Evolutionary conservation across 306 rosid species (phyloP).

Genomic region (Medicago lupulina): DNA sequence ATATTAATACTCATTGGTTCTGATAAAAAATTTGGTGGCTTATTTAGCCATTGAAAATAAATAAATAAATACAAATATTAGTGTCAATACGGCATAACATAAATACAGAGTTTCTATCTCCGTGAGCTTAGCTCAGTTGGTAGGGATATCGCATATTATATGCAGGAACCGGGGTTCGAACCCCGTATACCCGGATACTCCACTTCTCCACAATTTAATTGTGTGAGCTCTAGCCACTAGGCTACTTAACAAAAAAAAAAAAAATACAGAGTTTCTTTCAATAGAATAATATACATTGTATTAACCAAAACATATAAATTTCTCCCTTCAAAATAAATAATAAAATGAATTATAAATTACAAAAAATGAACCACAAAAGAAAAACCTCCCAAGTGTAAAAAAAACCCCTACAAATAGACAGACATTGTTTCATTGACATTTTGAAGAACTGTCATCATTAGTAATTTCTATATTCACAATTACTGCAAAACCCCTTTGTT

Average conservation of each 20-base stretch:
- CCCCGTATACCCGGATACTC: too few species aligned
- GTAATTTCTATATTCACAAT: slow-evolving; percentile 34
- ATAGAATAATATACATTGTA: slow-evolving; percentile 11
- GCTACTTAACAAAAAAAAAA: too few species aligned
- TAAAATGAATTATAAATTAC: background rate
- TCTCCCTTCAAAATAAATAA: background rate
- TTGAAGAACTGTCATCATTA: background rate
- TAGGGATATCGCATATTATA: too few species aligned
- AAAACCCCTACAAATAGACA: background rate
- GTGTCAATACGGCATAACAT: background rate
- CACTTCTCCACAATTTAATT: too few species aligned
- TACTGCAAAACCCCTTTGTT: slow-evolving; percentile 30
- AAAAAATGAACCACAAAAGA: background rate
- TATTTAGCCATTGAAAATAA: background rate
- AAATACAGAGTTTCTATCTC: background rate
- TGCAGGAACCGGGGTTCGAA: too few species aligned
- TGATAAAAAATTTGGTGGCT: background rate
- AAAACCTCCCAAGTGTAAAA: too few species aligned
- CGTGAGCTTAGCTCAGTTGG: too few species aligned
- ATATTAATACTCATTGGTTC: background rate
- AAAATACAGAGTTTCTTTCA: background rate
- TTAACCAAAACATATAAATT: background rate
- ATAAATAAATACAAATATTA: too few species aligned
- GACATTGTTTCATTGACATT: slow-evolving; percentile 14
- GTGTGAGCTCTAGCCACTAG: too few species aligned